A percentile compares a stretch with the other conserved stretches of the same genome.
phyloP scores from a whole-genome alignment of 257 asterid genomes.

The Capsicum baccatum region DNA sequence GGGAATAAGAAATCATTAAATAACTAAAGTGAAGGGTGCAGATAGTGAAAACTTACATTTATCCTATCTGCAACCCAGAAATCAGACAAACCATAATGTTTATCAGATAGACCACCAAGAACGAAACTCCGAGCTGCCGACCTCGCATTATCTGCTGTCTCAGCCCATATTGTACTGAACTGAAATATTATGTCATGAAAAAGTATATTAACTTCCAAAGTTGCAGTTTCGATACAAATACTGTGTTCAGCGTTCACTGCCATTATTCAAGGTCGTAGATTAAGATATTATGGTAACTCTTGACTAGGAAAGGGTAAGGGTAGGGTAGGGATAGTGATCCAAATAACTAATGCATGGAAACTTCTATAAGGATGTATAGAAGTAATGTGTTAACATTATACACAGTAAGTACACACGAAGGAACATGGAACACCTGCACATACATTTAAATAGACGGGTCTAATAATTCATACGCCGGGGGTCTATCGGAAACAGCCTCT shows the following conservation, averaged over 20 bases:
- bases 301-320: not conserved
- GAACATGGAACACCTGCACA: not conserved
- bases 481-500: no score
- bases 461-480: not conserved
- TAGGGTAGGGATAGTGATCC: not conserved
- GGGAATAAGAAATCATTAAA: not conserved
- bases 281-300: not conserved
- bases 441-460: not conserved
- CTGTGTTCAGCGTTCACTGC: not conserved
- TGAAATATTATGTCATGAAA: slow-evolving; percentile 39
- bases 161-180: slow-evolving; percentile 97
- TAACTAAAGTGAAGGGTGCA: not conserved
- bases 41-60: slow-evolving; percentile 52
- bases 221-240: not conserved
- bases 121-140: slow-evolving; percentile 86
- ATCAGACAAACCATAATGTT: slow-evolving; percentile 75
- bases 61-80: slow-evolving; percentile 81
- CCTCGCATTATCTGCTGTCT: slow-evolving; percentile 88
- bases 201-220: slow-evolving; percentile 20
- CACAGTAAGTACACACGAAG: slow-evolving; percentile 2
- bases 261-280: not conserved
- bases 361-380: not conserved
- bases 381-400: not conserved
- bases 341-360: not conserved
- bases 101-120: slow-evolving; percentile 85